A percentile compares a stretch with the other conserved stretches of the same genome.
Conservation (phyloP, 805 yeast species). For the Kluyveromyces wickerhamii region DNA sequence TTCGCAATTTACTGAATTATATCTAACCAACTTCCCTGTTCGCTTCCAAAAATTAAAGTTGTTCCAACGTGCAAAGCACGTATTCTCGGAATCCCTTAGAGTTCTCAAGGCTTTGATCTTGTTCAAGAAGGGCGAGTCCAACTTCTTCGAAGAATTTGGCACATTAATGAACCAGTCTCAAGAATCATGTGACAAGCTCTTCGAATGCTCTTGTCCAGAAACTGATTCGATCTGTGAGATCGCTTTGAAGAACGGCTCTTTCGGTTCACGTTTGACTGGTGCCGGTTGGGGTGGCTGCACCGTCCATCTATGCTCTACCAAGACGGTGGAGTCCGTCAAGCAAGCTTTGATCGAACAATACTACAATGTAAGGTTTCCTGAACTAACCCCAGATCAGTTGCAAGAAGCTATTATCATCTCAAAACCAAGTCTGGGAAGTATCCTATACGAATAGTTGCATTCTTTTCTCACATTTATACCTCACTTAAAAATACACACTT, state of each 20-base stretch:
- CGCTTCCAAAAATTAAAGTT: constrained; percentile 47
- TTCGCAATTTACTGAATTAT: constrained; percentile 36
- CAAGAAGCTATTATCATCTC: constrained; percentile 46
- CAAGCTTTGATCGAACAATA: constrained; percentile 45
- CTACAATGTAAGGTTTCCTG: constrained; percentile 42
- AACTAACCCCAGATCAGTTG: constrained; percentile 37
- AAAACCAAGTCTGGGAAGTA: constrained; percentile 48
- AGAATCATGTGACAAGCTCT: constrained; percentile 38
- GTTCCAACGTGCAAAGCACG: constrained; percentile 54
- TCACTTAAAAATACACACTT: too few species aligned
- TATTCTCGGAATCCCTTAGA: constrained; percentile 51
- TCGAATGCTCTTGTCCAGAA: constrained; percentile 49
- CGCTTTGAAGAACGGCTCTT: constrained; percentile 48
- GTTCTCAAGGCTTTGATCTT: constrained; percentile 44
- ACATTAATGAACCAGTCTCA: constrained; percentile 53
- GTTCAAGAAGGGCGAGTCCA: constrained; percentile 27
- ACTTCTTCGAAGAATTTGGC: constrained; percentile 42
- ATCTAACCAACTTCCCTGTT: constrained; percentile 49
- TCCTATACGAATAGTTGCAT: constrained; percentile 17
- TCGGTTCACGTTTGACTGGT: constrained; percentile 67
- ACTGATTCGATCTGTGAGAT: constrained; percentile 46
- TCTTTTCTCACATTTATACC: too few species aligned
- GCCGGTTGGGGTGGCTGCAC: constrained; percentile 77
- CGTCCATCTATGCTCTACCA: constrained; percentile 45
- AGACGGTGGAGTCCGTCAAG: constrained; percentile 29